A percentile compares a stretch with the other conserved stretches of the same genome.
Conservation (phyloP, 176 grass and related monocot genomes). For the Aegilops tauschii region DNA sequence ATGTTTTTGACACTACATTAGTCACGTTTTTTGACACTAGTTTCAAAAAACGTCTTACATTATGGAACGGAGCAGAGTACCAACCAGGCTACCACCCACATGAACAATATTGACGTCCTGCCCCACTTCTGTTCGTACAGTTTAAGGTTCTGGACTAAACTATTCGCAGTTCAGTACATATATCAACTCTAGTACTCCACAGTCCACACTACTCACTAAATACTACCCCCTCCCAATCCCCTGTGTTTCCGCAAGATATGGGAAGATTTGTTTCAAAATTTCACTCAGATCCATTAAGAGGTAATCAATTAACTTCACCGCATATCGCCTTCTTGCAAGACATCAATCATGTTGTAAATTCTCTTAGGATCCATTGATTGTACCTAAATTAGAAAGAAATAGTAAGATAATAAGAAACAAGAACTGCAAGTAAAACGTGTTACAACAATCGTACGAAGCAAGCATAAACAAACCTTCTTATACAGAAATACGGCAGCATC, state of each 20-base stretch:
- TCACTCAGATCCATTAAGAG: not conserved
- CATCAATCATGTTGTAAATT: slow-evolving; percentile 89
- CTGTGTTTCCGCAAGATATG: not conserved
- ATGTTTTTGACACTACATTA: no score
- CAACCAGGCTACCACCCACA: not conserved
- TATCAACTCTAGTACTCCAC: not conserved
- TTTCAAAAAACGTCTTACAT: no score
- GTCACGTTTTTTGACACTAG: no score
- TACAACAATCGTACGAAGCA: not conserved
- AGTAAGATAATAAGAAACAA: not conserved
- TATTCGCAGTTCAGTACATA: not conserved
- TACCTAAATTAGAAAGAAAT: slow-evolving; percentile 45
- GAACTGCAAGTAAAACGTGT: not conserved
- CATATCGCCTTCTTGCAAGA: slow-evolving; percentile 58
- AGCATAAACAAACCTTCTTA: slow-evolving; percentile 54
- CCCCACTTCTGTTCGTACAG: not conserved
- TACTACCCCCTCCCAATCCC: not conserved
- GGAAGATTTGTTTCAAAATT: not conserved
- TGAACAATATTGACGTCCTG: not conserved
- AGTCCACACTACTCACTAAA: not conserved
- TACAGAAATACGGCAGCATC: slow-evolving; percentile 77
- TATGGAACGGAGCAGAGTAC: no score
- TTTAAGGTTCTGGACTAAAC: not conserved
- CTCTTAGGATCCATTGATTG: slow-evolving; percentile 66
- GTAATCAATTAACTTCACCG: slow-evolving; percentile 23